phyloP scores from a whole-genome alignment of 495 filamentous ascomycete species.

The Jackrogersella minutella region DNA sequence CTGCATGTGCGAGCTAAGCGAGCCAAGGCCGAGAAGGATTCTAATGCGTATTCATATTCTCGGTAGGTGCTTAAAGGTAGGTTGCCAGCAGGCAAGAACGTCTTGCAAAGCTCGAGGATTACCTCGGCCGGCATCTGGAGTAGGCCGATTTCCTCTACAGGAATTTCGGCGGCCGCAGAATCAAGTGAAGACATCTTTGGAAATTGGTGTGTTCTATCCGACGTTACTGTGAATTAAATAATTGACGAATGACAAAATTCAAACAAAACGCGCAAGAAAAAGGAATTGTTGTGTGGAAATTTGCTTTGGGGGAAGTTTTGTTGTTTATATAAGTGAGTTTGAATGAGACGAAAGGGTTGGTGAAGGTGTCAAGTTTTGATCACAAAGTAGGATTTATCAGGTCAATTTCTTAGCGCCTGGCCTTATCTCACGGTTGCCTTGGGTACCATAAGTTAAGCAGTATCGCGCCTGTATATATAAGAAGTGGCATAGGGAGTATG shows the following conservation, averaged over 20 bases:
- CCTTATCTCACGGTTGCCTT: too few species aligned
- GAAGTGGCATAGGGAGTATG: too few species aligned
- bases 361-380: not conserved
- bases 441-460: too few species aligned
- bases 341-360: not conserved
- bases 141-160: not conserved
- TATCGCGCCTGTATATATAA: too few species aligned
- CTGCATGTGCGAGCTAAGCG: not conserved
- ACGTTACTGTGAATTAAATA: too few species aligned
- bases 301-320: not conserved
- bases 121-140: not conserved
- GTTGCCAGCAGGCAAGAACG: not conserved
- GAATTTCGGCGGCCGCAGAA: not conserved
- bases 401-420: too few species aligned
- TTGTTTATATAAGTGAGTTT: not conserved
- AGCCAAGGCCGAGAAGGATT: not conserved
- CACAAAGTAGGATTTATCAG: not conserved
- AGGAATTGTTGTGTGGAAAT: not conserved
- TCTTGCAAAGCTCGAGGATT: not conserved
- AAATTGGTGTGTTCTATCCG: not conserved
- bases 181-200: not conserved
- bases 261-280: not conserved
- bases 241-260: not conserved
- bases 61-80: slow-evolving; percentile 1
- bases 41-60: not conserved